These are phyloP conservation scores for Sarocladiaceae sp. DNA, from an alignment of 2,329 filamentous ascomycete genomes.

Conservation along the genomic window DNA sequence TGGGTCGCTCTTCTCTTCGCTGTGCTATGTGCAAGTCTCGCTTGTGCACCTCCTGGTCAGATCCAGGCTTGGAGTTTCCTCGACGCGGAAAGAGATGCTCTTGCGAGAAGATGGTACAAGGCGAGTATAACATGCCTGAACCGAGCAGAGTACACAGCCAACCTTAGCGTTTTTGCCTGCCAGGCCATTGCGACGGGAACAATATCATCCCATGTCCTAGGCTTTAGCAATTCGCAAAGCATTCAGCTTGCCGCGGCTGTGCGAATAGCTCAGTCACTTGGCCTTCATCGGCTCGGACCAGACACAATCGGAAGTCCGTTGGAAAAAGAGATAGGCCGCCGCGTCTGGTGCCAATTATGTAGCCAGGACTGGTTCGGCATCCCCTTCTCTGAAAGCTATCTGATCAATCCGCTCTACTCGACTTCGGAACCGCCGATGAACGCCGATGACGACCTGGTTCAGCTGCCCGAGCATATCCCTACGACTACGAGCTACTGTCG, in stretches of 20 bases:
- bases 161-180: not conserved
- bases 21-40: not conserved
- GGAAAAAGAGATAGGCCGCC: slow-evolving; percentile 23
- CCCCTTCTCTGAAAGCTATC: slow-evolving; percentile 34
- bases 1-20: not conserved
- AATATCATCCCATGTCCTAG: not conserved
- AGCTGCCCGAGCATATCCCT: not conserved
- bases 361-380: slow-evolving; percentile 33
- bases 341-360: slow-evolving; percentile 32
- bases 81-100: not conserved
- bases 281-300: not conserved
- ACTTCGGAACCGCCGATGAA: slow-evolving; percentile 10
- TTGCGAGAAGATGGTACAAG: not conserved
- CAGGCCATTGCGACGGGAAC: not conserved
- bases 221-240: not conserved
- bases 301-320: not conserved
- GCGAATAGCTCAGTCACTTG: not conserved
- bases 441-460: not conserved
- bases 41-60: not conserved
- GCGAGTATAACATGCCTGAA: not conserved
- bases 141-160: not conserved
- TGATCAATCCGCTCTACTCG: slow-evolving; percentile 30
- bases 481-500: not conserved
- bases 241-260: not conserved
- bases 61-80: not conserved